Evolutionary conservation across 257 asterid genomes (phyloP).

Genomic region (Cynanchum wilfordii): DNA sequence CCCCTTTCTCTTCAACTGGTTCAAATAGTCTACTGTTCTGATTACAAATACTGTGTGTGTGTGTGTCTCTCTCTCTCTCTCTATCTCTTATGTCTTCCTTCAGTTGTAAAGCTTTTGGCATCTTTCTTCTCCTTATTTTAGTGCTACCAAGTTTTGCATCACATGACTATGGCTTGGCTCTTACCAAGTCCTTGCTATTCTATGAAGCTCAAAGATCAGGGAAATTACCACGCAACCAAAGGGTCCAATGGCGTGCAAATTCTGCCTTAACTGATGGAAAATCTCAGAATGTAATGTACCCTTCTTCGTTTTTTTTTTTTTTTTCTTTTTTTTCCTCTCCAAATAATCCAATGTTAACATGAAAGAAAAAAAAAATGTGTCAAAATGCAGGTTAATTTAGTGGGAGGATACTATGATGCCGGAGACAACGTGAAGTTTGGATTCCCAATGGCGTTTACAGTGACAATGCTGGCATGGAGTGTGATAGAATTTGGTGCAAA

Average conservation of each 20-base stretch:
- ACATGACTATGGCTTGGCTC: slow-evolving; percentile 28
- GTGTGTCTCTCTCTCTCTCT: no score
- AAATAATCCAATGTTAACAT: no score
- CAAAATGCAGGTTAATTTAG: slow-evolving; percentile 40
- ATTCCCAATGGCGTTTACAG: slow-evolving; percentile 62
- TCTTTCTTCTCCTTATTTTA: not conserved
- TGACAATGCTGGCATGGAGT: slow-evolving; percentile 68
- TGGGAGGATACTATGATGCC: slow-evolving; percentile 73
- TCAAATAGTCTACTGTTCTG: not conserved
- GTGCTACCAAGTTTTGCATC: not conserved
- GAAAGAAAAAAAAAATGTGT: not conserved
- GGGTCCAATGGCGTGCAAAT: slow-evolving; percentile 32
- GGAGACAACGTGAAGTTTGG: slow-evolving; percentile 78
- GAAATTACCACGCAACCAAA: slow-evolving; percentile 19
- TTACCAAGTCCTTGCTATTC: slow-evolving; percentile 24
- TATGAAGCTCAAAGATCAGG: slow-evolving; percentile 40
- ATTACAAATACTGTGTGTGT: not conserved
- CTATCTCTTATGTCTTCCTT: not conserved
- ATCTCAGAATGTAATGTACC: slow-evolving; percentile 22
- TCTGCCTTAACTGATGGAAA: slow-evolving; percentile 39
- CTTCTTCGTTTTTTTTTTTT: not conserved
- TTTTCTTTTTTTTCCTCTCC: no score
- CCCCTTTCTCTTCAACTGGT: not conserved
- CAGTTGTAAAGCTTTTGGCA: not conserved
- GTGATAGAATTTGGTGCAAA: slow-evolving; percentile 33